Evolutionary conservation across 306 rosid species (phyloP).

Genomic region (Cucurbita argyrosperma): DNA sequence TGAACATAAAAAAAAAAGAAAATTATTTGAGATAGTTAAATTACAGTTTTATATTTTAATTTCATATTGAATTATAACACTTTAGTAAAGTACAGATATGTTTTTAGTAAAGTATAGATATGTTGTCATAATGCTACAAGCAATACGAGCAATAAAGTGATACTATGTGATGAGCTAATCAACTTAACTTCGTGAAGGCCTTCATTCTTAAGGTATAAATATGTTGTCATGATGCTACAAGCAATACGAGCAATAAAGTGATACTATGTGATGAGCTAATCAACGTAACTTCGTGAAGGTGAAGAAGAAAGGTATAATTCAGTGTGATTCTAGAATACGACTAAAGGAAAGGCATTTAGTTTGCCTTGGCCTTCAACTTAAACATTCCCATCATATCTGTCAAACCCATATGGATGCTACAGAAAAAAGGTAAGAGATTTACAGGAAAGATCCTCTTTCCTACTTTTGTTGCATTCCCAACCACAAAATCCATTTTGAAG

Average conservation of each 20-base stretch:
- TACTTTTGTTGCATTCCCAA: constrained; percentile 9
- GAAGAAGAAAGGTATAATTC: not conserved
- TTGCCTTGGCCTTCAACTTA: not conserved
- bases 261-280: not conserved
- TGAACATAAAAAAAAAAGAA: no score
- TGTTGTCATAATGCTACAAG: no score
- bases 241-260: not conserved
- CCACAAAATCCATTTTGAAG: constrained; percentile 20
- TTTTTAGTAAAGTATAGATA: no score
- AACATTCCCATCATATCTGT: not conserved
- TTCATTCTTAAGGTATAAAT: no score
- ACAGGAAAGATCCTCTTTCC: not conserved
- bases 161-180: not conserved
- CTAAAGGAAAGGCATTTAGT: not conserved
- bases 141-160: not conserved
- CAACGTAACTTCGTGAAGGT: not conserved
- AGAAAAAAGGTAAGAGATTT: not conserved
- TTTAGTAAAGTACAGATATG: no score
- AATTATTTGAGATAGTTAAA: no score
- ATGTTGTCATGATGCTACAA: no score
- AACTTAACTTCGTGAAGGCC: not conserved
- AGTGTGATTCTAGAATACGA: not conserved
- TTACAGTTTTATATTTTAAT: no score
- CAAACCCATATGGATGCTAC: not conserved
- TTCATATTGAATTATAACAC: no score